Evolutionary conservation across 345 rosid genomes (phyloP), one percentile per base, ranked within the genome.

Genomic region (Arabis alpina): DNA sequence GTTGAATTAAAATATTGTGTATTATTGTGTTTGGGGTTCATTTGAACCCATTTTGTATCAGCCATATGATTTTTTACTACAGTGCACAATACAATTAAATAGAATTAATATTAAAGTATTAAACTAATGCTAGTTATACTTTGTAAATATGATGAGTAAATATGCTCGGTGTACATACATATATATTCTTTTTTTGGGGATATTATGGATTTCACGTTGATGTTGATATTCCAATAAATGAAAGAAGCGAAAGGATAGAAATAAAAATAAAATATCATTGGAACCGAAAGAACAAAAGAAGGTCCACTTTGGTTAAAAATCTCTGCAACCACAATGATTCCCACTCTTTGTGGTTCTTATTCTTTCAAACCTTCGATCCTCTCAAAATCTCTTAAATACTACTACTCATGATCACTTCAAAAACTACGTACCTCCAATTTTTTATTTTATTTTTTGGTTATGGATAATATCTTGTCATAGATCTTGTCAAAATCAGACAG

Each of bases 401-500:
- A 51, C 78, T 66, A 51, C 78, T 66, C 54, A 15, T 45, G 37
- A 42, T 34, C 23, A 23, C 39, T 57, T 59, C 57, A 59, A 3
- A 66, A 66, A 52, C 54, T 36, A 34, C 37, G 8, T 34, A 34
- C 63, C 39, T 45, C 39, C 48, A 37, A 45, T 32, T 34, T 51
- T 24, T 19, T 0, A 14, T 60, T 3, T 27, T 2, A n/a, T n/a
- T 50, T 45, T 39, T 28, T 60, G 57, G 62, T 43, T 67, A 66
- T 73, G 77, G 68, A 75, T 75, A 75, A 61, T 75, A 75, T 75
- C 73, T 54, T 67, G 15, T 50, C 68, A 52, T 42, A 43, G 72
- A 65, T 51, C 52, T 64, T 74, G 78, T 74, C 78, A 74, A 53
- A 67, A 75, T 61, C 74, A 68, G 68, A 59, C 78, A 75, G 78